Conservation (phyloP, 1,284 basidiomycete species). For the Naganishia sp. region DNA sequence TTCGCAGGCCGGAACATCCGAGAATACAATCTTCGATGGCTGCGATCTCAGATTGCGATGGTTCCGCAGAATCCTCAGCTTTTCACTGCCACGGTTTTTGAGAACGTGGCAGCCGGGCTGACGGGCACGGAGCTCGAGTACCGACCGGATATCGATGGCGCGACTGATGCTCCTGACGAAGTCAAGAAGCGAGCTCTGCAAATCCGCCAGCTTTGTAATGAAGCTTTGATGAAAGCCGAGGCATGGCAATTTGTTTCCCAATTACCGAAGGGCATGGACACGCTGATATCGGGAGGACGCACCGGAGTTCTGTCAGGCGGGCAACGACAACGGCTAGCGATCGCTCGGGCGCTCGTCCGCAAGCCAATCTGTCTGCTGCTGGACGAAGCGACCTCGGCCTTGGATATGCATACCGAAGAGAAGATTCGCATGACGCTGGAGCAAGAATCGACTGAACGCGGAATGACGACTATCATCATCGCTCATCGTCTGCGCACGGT, state of each 20-base stretch:
- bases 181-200: constrained; percentile 67
- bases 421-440: constrained; percentile 93
- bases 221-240: constrained; percentile 86
- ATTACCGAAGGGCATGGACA: constrained; percentile 70
- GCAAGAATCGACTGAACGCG: constrained; percentile 67
- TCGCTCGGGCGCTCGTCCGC: constrained; percentile 88
- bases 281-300: constrained; percentile 22
- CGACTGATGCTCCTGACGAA: constrained; percentile 1
- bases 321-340: constrained; percentile 94
- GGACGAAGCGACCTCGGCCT: constrained; percentile 61
- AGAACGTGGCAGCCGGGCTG: constrained; percentile 86
- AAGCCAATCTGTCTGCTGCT: constrained; percentile 89
- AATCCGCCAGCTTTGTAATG: constrained; percentile 69
- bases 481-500: constrained; percentile 58
- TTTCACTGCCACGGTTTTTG: constrained; percentile 74
- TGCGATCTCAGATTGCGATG: constrained; percentile 80
- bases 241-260: constrained; percentile 85
- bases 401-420: constrained; percentile 82
- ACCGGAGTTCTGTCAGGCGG: constrained; percentile 70
- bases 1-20: constrained; percentile 80
- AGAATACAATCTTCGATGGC: constrained; percentile 81
- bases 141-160: constrained; percentile 28
- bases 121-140: constrained; percentile 65
- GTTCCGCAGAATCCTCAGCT: constrained; percentile 40
- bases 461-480: constrained; percentile 57